A percentile compares a stretch with the other conserved stretches of the same genome.
These are phyloP conservation scores for Candida boidinii DNA, from an alignment of 805 yeast genomes.

Conservation along the genomic window DNA sequence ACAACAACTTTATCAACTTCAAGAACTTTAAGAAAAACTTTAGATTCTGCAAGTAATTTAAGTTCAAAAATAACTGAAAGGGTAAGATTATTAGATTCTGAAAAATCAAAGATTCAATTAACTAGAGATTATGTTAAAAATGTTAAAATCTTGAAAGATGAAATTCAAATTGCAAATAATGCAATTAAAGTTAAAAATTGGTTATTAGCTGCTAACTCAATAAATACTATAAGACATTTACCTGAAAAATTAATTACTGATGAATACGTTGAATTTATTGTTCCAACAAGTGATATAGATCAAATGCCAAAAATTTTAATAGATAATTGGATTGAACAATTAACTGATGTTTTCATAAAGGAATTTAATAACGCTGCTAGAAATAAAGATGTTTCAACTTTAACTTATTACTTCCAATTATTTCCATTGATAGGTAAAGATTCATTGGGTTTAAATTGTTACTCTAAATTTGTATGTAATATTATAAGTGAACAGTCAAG, in stretches of 20 bases:
- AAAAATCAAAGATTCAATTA: constrained; percentile 52
- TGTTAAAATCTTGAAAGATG: constrained; percentile 57
- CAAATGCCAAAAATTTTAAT: constrained; percentile 61
- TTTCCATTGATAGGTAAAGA: constrained; percentile 80
- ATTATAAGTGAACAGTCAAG: constrained; percentile 77
- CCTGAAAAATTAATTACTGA: constrained; percentile 51
- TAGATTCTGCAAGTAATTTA: constrained; percentile 53
- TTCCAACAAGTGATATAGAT: constrained; percentile 82
- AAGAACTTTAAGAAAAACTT: constrained; percentile 41
- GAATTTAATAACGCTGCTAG: constrained; percentile 69
- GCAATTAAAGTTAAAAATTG: constrained; percentile 66
- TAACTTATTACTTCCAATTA: constrained; percentile 74
- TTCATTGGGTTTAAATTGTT: constrained; percentile 64
- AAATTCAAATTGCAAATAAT: constrained; percentile 54
- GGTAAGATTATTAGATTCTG: constrained; percentile 62
- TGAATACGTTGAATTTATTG: constrained; percentile 66
- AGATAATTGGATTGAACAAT: constrained; percentile 45
- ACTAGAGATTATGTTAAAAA: constrained; percentile 58
- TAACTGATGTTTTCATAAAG: constrained; percentile 46
- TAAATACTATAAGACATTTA: constrained; percentile 41
- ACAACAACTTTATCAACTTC: constrained; percentile 52
- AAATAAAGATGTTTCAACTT: constrained; percentile 51
- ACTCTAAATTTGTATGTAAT: constrained; percentile 79
- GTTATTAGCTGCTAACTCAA: constrained; percentile 69
- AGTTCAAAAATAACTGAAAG: constrained; percentile 62